Percentiles rank a stretch among this genome's conserved stretches.
Evolutionary conservation across 257 asterid species (phyloP).

Genomic region (Sherardia arvensis): DNA sequence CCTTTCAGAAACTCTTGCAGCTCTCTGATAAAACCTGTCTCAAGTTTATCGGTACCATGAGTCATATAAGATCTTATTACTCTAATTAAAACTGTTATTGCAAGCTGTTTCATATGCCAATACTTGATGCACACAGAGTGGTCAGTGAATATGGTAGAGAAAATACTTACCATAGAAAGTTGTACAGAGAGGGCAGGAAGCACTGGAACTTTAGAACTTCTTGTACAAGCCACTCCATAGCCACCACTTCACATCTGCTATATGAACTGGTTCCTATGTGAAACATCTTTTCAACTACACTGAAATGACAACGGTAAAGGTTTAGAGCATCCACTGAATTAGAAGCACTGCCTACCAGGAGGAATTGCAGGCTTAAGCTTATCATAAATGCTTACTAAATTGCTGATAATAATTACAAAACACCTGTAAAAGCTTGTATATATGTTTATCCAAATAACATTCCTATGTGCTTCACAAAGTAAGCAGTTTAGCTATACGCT

Average conservation of each 20-base stretch:
- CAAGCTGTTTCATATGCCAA: not conserved
- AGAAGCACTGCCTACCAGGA: not conserved
- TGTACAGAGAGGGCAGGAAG: conserved; percentile 75
- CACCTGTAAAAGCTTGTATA: not conserved
- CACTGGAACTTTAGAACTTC: conserved; percentile 84
- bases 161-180: conserved; percentile 65
- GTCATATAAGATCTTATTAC: not conserved
- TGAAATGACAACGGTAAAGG: conserved; percentile 19
- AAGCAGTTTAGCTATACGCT: not conserved
- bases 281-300: conserved; percentile 47
- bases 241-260: conserved; percentile 79
- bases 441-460: not conserved
- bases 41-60: conserved; percentile 9
- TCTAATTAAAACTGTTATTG: not conserved
- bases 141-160: not conserved
- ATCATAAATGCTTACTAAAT: not conserved
- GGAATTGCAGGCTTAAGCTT: not conserved
- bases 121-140: not conserved
- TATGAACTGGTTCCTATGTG: conserved; percentile 47
- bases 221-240: conserved; percentile 99
- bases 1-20: conserved; percentile 49
- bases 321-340: not conserved
- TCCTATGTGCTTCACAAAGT: not conserved
- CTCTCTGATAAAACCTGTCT: conserved; percentile 80
- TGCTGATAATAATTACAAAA: not conserved